Evolutionary conservation across 2,329 filamentous ascomycete species (phyloP), one percentile per base, ranked within the genome.

Genomic region (Thielaviopsis populi): DNA sequence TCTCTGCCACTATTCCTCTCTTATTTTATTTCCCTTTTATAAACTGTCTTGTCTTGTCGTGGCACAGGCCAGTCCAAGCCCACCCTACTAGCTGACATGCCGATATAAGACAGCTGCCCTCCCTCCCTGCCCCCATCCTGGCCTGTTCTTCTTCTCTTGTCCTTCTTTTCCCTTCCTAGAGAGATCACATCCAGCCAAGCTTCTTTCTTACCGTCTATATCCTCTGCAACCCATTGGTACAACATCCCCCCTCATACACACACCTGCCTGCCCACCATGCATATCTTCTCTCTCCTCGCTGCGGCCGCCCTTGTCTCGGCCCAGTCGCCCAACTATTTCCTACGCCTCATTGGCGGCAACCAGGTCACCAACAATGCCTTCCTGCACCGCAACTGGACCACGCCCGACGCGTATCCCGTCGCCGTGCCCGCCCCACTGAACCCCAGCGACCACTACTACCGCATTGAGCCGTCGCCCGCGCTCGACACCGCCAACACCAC

Each of bases 401-500:
- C 53, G 1, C 63, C 61, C 17, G 30, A 42, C 22, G 33, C 61
- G 11, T 66, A 56, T 5, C 64, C 64, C 50, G 37, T 66, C 22
- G 64, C 64, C 30, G 48, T 66, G 19, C 64, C 64, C 4, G 10
- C 54, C 8, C 64, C 64, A 11, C 19, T 41, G 22, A 63, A 63
- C 64, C 61, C 61, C 27, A 24, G 37, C 5, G 64, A 66, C 41
- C 64, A 66, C 61, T 66, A 66, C 56, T 66, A 66, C 61, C 64
- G 64, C 24, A 10, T 66, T 27, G 56, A 63, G 46, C 43, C 64
- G 3, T 56, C 58, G 4, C 64, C 64, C 6, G 46, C 40, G 17
- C 56, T 66, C 46, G 53, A 63, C 33, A 41, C 42, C 27, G 37
- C 64, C 17, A 33, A 19, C 56, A 40, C 30, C 41, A 19, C 50